phyloP scores from a whole-genome alignment of 768 basidiomycete species.

The Scleroderma bovista region DNA sequence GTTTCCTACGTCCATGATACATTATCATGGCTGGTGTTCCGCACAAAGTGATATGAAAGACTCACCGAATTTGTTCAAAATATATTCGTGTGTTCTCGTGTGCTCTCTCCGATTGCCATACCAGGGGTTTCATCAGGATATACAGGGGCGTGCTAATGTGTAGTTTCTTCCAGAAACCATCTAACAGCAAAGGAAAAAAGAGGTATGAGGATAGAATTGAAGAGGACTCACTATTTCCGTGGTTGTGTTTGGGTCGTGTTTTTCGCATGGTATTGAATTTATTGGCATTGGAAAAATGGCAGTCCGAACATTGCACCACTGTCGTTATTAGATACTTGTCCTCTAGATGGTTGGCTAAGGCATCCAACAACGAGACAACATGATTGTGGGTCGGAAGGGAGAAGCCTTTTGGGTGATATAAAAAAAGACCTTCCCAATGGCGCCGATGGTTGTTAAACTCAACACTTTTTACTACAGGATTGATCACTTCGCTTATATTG shows the following conservation, averaged over 20 bases:
- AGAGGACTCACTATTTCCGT: too few species aligned
- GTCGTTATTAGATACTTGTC: neutral
- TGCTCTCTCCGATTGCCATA: neutral
- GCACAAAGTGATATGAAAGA: neutral
- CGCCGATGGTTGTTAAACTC: neutral
- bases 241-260: neutral
- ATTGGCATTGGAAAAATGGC: neutral
- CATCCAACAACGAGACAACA: neutral
- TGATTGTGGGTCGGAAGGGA: neutral
- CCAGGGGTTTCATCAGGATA: neutral
- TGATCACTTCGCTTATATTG: neutral
- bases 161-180: too few species aligned
- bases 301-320: neutral
- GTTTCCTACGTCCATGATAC: neutral
- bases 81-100: neutral
- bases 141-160: neutral
- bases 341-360: neutral
- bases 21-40: neutral
- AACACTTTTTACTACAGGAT: neutral
- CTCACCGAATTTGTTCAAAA: neutral
- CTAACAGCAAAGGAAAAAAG: too few species aligned
- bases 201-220: too few species aligned
- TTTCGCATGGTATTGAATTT: neutral
- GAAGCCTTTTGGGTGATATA: neutral
- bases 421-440: neutral